These are phyloP conservation scores for Heliamphora pulchella DNA, from an alignment of 179 eudicot species.

Conservation along the genomic window DNA sequence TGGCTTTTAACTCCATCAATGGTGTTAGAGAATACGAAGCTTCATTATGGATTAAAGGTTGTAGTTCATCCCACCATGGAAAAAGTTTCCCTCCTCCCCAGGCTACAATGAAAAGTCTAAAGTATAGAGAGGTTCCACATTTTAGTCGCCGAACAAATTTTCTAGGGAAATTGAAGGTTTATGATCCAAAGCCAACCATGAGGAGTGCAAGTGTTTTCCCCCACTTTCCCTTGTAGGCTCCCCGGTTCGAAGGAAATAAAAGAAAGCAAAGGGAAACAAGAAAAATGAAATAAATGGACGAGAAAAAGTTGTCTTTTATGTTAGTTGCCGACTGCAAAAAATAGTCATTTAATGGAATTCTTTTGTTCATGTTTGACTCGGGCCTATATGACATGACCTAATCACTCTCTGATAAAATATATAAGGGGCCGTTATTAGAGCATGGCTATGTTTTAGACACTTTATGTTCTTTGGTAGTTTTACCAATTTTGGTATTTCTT, in stretches of 20 bases:
- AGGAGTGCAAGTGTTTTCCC: neutral
- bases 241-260: neutral
- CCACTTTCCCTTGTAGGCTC: neutral
- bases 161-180: neutral
- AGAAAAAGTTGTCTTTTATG: neutral
- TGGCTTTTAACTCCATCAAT: too few species aligned
- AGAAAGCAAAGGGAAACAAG: neutral
- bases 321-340: neutral
- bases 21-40: neutral
- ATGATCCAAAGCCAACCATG: neutral
- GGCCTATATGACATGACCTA: too few species aligned
- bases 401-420: too few species aligned
- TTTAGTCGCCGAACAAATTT: too few species aligned
- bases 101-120: too few species aligned
- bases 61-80: neutral
- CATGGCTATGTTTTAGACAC: neutral
- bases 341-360: neutral
- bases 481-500: too few species aligned
- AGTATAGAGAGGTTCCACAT: too few species aligned
- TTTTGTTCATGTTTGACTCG: neutral
- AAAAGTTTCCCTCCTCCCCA: too few species aligned
- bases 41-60: neutral
- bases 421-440: neutral
- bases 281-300: neutral
- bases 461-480: neutral